These are phyloP conservation scores for Colletotrichum gloeosporioides DNA, from an alignment of 2,329 filamentous ascomycete species.

Conservation along the genomic window DNA sequence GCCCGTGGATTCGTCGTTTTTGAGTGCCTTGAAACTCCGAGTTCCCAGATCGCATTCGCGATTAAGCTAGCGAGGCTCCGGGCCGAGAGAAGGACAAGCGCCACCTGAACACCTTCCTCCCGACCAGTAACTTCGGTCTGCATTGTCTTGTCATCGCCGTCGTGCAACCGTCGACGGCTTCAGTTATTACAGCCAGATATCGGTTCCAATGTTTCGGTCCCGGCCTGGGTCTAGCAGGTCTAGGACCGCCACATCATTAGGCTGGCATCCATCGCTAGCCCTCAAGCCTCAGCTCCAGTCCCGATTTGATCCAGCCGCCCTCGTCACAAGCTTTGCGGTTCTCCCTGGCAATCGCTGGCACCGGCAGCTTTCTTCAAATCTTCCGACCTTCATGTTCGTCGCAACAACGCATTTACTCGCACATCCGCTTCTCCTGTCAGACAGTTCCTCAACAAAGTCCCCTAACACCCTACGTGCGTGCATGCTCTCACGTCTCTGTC, in stretches of 20 bases:
- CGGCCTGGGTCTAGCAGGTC: not conserved
- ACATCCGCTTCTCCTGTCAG: not conserved
- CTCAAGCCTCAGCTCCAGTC: not conserved
- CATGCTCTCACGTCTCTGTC: not conserved
- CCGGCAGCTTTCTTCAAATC: not conserved
- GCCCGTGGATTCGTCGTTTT: not conserved
- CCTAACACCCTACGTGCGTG: not conserved
- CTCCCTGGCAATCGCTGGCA: not conserved
- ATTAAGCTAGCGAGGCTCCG: not conserved
- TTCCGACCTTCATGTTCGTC: not conserved
- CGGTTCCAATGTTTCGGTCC: not conserved
- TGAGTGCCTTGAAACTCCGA: not conserved
- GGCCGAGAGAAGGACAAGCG: not conserved
- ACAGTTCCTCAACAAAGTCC: not conserved
- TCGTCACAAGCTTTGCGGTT: not conserved
- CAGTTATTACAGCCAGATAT: not conserved
- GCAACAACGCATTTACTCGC: not conserved
- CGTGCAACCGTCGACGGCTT: not conserved
- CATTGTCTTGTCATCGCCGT: not conserved
- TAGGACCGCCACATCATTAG: not conserved
- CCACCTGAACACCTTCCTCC: not conserved
- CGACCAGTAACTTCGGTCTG: not conserved
- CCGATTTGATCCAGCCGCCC: not conserved
- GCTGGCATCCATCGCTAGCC: not conserved
- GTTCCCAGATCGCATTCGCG: slow-evolving; percentile 5